Percentiles rank a stretch among this genome's conserved stretches.
Conservation (phyloP, 495 filamentous ascomycete genomes). For the Penicillium verhagenii region DNA sequence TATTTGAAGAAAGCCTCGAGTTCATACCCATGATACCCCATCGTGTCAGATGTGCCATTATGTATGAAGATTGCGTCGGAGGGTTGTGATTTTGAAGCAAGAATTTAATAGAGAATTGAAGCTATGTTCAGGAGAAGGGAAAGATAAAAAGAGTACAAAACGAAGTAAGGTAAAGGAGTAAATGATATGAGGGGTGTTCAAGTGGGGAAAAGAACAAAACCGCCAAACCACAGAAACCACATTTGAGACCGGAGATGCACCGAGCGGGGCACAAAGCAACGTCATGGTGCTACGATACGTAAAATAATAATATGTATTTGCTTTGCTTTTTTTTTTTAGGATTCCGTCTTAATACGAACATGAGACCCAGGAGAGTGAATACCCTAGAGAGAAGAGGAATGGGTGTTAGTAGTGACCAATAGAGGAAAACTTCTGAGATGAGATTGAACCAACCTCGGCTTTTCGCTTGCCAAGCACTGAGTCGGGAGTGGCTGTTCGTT, state of each 20-base stretch:
- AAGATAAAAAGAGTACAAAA: too few relatives aligned
- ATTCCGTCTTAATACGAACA: slow-evolving; percentile 44
- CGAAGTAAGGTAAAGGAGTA: too few relatives aligned
- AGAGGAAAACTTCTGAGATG: neutral
- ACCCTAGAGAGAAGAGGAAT: slow-evolving; percentile 19
- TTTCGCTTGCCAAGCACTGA: slow-evolving; percentile 75
- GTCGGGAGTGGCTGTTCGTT: slow-evolving; percentile 58
- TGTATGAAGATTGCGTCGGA: neutral
- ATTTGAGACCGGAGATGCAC: slow-evolving; percentile 32
- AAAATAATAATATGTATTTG: neutral
- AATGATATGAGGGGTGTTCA: slow-evolving; percentile 1
- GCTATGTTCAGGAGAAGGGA: neutral
- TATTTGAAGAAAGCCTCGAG: neutral
- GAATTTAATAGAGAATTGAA: too few relatives aligned
- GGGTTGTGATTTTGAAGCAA: neutral
- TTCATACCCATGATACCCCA: slow-evolving; percentile 75
- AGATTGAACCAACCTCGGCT: slow-evolving; percentile 56
- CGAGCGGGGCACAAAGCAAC: slow-evolving; percentile 32
- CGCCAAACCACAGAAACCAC: too few relatives aligned
- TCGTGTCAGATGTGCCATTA: slow-evolving; percentile 56
- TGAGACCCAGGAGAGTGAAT: slow-evolving; percentile 39
- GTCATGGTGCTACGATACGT: slow-evolving; percentile 9
- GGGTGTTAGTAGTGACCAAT: slow-evolving; percentile 17
- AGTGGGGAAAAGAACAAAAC: slow-evolving; percentile 3
- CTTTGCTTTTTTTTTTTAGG: too few relatives aligned